Evolutionary conservation across 2,329 filamentous ascomycete species (phyloP).

Genomic region (Pseudocercospora fijiensis): DNA sequence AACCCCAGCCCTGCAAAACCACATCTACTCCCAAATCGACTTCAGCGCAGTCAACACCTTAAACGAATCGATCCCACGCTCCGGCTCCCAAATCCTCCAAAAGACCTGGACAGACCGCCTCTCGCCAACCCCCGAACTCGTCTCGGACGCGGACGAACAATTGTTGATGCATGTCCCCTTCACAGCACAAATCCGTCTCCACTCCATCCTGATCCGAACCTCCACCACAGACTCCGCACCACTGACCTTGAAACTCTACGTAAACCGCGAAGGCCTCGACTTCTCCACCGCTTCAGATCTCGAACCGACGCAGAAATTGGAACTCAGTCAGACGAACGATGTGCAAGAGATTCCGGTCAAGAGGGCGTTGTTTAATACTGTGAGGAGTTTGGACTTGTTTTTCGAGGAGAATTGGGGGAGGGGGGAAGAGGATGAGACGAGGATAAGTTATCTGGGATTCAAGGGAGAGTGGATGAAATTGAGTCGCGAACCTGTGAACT

Average conservation of each 20-base stretch:
- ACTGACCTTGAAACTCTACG: conserved; percentile 78
- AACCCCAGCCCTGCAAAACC: conserved; percentile 83
- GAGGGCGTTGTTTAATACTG: conserved; percentile 82
- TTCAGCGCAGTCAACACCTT: conserved; percentile 81
- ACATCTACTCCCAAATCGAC: conserved; percentile 87
- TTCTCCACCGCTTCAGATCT: conserved; percentile 65
- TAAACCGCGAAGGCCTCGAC: conserved; percentile 82
- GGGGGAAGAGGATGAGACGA: conserved; percentile 76
- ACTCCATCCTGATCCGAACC: conserved; percentile 82
- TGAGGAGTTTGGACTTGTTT: conserved; percentile 80
- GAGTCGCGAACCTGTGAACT: conserved; percentile 77
- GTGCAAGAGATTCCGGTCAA: conserved; percentile 86
- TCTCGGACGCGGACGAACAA: conserved; percentile 87
- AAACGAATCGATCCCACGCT: conserved; percentile 71
- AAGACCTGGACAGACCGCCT: conserved; percentile 90
- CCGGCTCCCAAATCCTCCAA: conserved; percentile 73
- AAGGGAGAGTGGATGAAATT: conserved; percentile 90
- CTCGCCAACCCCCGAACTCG: conserved; percentile 68
- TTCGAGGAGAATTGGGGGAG: conserved; percentile 83
- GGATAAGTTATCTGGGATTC: conserved; percentile 82
- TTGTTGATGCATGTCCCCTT: conserved; percentile 93
- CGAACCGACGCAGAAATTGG: conserved; percentile 69
- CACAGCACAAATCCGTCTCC: conserved; percentile 88
- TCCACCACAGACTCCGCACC: conserved; percentile 70
- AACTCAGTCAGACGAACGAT: conserved; percentile 73